Evolutionary conservation across 2,329 filamentous ascomycete species (phyloP), one percentile per base, ranked within the genome.

Genomic region (Aspergillus melleus): DNA sequence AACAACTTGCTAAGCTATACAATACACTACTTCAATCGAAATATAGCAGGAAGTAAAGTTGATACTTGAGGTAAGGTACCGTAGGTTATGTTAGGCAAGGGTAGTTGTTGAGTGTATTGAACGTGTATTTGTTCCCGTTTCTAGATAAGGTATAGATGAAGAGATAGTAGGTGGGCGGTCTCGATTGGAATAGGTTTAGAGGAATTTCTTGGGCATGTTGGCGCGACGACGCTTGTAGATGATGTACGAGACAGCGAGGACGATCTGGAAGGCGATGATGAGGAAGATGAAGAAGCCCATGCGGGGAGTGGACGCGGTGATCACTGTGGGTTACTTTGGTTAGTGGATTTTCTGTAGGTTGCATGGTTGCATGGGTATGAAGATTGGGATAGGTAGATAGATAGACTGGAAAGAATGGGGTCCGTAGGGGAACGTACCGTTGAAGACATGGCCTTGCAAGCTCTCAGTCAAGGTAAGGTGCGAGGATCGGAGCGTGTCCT

Each of bases 191-290:
- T 29, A 9, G 26, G 4, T 73, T 81, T 47, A 96, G 73, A 96
- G 79, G 76, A 92, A 97, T 80, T 97, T 97, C 84, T 96, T 96
- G n/a, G 91, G 91, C 75, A 87, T 86, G 64, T 83, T 87, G 44
- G 85, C 83, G 77, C 89, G 86, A 71, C 89, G 88, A 68, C 87
- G 85, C 84, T 96, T 96, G 79, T 96, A 96, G 60, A 88, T 73
- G 42, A 91, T 75, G 72, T 93, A 96, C 1, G 82, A 84, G 2
- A 77, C 86, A 0, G 86, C 86, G 32, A 96, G 80, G 65, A 92
- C 73, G 52, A 90, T 72, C 77, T 97, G 92, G 64, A 91, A 86
- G 19, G 84, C 87, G 58, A 96, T 80, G 60, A 96, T 83, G 61
- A 92, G 79, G 69, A 89, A 83, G 64, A 96, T 84, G 67, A 88